A percentile compares a stretch with the other conserved stretches of the same genome.
phyloP scores from a whole-genome alignment of 2,329 filamentous ascomycete genomes.

The Fusarium piperis region DNA sequence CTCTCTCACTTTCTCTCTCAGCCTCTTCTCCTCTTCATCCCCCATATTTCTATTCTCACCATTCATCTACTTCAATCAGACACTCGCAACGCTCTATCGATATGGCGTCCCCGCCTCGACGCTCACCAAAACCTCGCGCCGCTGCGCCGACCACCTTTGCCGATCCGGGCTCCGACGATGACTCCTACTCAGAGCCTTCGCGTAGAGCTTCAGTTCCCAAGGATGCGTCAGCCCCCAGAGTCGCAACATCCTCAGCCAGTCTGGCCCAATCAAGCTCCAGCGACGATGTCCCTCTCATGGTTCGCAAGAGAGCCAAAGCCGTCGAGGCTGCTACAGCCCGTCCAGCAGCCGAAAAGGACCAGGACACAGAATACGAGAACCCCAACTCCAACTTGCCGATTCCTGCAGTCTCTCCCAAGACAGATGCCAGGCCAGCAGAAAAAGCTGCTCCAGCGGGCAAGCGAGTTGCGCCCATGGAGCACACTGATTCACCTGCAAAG shows the following conservation, averaged over 20 bases:
- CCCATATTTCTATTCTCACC: background rate
- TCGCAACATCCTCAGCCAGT: background rate
- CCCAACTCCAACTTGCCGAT: background rate
- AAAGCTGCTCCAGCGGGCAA: background rate
- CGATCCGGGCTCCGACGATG: background rate
- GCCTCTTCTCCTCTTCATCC: background rate
- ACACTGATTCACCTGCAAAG: slow-evolving; percentile 4
- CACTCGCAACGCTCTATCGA: background rate
- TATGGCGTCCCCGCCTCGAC: background rate
- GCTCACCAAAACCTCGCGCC: background rate
- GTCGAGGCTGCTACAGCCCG: background rate
- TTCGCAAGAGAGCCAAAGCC: background rate
- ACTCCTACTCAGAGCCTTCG: background rate
- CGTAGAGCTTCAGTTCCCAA: background rate
- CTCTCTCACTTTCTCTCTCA: background rate
- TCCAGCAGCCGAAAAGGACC: background rate
- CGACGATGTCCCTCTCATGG: background rate
- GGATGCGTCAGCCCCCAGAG: background rate
- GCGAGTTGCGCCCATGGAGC: background rate
- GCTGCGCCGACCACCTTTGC: background rate
- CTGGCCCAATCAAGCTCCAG: background rate
- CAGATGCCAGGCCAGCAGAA: background rate
- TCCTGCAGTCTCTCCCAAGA: background rate
- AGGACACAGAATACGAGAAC: background rate
- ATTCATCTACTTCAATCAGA: background rate